phyloP scores from a whole-genome alignment of 768 basidiomycete species.

The Tubosaeta sp. region DNA sequence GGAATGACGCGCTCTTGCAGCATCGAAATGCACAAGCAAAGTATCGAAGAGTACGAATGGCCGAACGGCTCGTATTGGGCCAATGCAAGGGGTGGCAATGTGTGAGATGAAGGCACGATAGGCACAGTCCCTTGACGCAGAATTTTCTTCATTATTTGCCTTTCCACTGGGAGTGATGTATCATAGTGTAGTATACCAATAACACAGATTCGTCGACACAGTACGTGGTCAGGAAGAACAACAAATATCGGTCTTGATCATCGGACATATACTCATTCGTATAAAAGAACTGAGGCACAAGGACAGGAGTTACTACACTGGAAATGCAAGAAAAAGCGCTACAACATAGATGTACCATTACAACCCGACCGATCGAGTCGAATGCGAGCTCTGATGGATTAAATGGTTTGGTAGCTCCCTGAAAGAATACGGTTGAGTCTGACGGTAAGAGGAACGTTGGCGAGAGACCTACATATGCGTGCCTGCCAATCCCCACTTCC shows the following conservation, averaged over 20 bases:
- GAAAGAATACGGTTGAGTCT: conserved; percentile 2
- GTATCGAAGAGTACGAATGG: conserved; percentile 82
- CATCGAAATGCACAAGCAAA: conserved; percentile 82
- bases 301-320: conserved; percentile 18
- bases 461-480: conserved; percentile 51
- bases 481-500: conserved; percentile 72
- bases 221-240: background rate
- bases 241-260: conserved; percentile 2
- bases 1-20: conserved; percentile 33
- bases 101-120: background rate
- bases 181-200: too few species aligned
- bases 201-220: too few species aligned
- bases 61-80: conserved; percentile 57
- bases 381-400: conserved; percentile 16
- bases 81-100: conserved; percentile 4
- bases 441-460: background rate
- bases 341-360: conserved; percentile 22
- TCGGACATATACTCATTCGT: conserved; percentile 9
- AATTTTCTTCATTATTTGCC: too few species aligned
- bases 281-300: conserved; percentile 13
- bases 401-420: conserved; percentile 32
- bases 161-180: too few species aligned
- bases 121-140: background rate
- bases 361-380: conserved; percentile 6
- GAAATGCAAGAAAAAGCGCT: conserved; percentile 26